Evolutionary conservation across 2,329 filamentous ascomycete species (phyloP).

Genomic region (Hymenoscyphus salicellus): DNA sequence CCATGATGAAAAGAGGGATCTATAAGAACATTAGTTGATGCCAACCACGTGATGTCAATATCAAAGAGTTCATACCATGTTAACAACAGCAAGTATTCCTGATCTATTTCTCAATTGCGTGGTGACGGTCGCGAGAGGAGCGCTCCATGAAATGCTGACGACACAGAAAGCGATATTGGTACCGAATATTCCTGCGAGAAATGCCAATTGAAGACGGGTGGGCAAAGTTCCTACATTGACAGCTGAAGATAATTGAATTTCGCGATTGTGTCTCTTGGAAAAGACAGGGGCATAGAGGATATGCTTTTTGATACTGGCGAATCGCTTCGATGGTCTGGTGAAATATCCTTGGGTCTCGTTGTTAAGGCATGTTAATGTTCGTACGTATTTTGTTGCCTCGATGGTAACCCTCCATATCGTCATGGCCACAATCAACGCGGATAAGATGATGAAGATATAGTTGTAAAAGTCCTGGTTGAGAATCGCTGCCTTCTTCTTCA

Average conservation of each 20-base stretch:
- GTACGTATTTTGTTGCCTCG: conserved; percentile 63
- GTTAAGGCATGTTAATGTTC: conserved; percentile 71
- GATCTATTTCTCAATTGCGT: conserved; percentile 63
- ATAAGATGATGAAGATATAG: conserved; percentile 63
- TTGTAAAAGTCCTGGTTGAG: conserved; percentile 55
- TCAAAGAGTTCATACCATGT: conserved; percentile 56
- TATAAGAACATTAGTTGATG: conserved; percentile 22
- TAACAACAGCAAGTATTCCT: conserved; percentile 67
- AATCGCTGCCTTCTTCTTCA: conserved; percentile 23
- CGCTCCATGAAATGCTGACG: conserved; percentile 59
- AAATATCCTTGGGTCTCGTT: conserved; percentile 82
- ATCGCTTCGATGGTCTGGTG: conserved; percentile 51
- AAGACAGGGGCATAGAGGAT: conserved; percentile 69
- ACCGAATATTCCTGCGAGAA: conserved; percentile 65
- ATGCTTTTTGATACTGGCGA: conserved; percentile 64
- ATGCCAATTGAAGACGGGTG: conserved; percentile 70
- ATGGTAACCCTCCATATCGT: conserved; percentile 65
- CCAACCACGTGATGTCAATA: conserved; percentile 14
- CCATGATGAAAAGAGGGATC: conserved; percentile 69
- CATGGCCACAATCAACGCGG: conserved; percentile 59
- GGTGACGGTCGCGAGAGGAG: conserved; percentile 44
- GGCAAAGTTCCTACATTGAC: conserved; percentile 75
- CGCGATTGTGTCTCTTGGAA: conserved; percentile 72
- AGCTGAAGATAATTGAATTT: conserved; percentile 65
- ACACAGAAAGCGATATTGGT: conserved; percentile 78